Base-by-base conservation (phyloP, 75 land plant species). In the Azolla pinnata region DNA sequence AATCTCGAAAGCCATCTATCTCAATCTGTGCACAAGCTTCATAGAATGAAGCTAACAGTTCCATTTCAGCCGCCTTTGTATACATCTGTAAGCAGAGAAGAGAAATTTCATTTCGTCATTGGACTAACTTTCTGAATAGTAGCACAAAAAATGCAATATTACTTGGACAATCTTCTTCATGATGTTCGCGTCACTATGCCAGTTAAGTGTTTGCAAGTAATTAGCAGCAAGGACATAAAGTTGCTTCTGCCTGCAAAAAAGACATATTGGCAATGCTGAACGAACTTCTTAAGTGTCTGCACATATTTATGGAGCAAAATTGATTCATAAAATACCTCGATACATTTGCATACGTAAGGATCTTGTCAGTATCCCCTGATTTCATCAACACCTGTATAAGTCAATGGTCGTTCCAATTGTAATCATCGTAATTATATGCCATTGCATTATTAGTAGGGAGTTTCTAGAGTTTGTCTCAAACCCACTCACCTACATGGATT, bases 11-110 rank as follows among this genome's bases (percentile, higher is more conserved):
- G 17, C 67, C 74, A 54, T 72, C 74, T 25, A 72, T 72, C 57
- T 72, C 74, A 35, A 72, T 59, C 45, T 72, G 63, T 56, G 74
- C 74, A 49, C 74, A 72, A 8, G 74, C 68, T 50, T 72, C 74
- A 65, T 72, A 72, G 24, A 72, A 72, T 47, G 69, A 65, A 25
- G 70, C 74, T 0, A 72, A 42, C 29, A 54, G 59, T 42, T 72
- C 74, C 74, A 72, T 59, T 34, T 72, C 74, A n/a, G 44, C 69
- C 17, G 74, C 69, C 59, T 72, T 72, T 49, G 63, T 72, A 54
- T 72, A 72, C 74, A 72, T 65, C 69, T 72, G 62, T n/a, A n/a
- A n/a, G n/a, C n/a, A n/a, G n/a, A n/a, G n/a, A n/a, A n/a, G n/a
- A n/a, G n/a, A n/a, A n/a, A 57, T 55, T 31, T 30, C 24, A 4